These are phyloP conservation scores for Blastobotrys mokoenaii DNA, from an alignment of 805 yeast genomes.

Conservation along the genomic window DNA sequence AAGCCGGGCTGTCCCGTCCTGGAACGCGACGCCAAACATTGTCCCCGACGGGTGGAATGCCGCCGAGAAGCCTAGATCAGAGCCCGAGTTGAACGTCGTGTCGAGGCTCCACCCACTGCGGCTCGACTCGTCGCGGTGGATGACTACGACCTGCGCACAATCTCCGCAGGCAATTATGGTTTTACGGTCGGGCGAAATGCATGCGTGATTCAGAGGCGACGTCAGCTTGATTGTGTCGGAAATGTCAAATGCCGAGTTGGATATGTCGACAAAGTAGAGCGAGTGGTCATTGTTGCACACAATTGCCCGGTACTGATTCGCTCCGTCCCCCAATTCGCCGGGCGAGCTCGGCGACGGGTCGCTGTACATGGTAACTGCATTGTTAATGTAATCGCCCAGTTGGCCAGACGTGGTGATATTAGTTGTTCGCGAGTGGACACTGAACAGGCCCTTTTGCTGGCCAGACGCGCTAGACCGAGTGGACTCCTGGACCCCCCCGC, in stretches of 20 bases:
- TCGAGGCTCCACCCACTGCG: constrained; percentile 27
- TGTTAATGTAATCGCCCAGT: constrained; percentile 77
- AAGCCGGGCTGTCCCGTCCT: constrained; percentile 71
- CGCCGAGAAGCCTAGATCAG: constrained; percentile 79
- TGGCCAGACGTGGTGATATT: constrained; percentile 42
- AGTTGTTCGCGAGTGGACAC: constrained; percentile 45
- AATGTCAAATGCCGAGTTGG: constrained; percentile 38
- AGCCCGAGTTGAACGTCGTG: constrained; percentile 43
- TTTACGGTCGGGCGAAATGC: constrained; percentile 54
- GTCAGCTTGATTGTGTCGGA: constrained; percentile 41
- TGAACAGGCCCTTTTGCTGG: constrained; percentile 52
- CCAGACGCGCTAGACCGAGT: constrained; percentile 21
- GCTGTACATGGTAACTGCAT: constrained; percentile 44
- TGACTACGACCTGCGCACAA: constrained; percentile 52
- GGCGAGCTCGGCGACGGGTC: constrained; percentile 29
- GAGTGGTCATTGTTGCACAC: constrained; percentile 80
- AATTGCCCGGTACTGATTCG: constrained; percentile 36
- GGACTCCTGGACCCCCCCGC: constrained; percentile 43
- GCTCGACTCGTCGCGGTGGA: constrained; percentile 14
- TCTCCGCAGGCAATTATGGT: constrained; percentile 70
- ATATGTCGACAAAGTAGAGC: constrained; percentile 56
- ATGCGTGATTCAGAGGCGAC: constrained; percentile 68
- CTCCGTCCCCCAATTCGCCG: constrained; percentile 26
- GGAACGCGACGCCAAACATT: constrained; percentile 72
- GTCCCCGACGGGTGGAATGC: constrained; percentile 69